Base-by-base conservation (phyloP, 495 filamentous ascomycete genomes). In the Xylaria scruposa region DNA sequence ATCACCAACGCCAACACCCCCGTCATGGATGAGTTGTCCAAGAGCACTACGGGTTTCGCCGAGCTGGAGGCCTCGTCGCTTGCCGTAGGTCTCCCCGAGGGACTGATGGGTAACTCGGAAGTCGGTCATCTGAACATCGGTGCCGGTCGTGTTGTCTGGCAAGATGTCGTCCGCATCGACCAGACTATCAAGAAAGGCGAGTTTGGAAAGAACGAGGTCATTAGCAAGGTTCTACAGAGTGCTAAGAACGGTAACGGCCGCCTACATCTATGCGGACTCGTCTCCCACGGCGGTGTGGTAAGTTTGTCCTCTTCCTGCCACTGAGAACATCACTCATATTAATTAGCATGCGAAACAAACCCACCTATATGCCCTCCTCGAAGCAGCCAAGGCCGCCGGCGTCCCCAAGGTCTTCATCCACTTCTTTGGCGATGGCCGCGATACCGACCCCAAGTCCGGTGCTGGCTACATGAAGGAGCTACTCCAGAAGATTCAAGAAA, bases 41-140 rank as follows among this genome's bases (percentile, higher is more conserved):
- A 90, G 80, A 91, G 88, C 29, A 85, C 91, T 13, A 90, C 93
- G 76, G 93, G 93, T 44, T 97, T 90, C 81, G 91, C 94, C 73
- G 90, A 94, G 81, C 90, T 99, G 70, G 96, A 98, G 72, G 96
- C 96, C 61, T 98, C 95, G 10, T 98, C 97, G 2, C 89, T 97
- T 24, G 97, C 96, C 42, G 96, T 99, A 54, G 96, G 96, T 54
- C 86, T 99, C 56, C 96, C 96, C 24, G 95, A 99, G 79, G 96
- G 96, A 49, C 86, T 99, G 71, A 99, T 99, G 96, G 96, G 96
- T 46, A 99, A 99, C 85, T 96, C 93, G 79, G 96, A 99, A 82
- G 96, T 99, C 75, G 96, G 96, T 47, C 96, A 99, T 83, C 82
- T 99, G 83, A 99, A 99, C 86, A 98, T 99, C 82, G 96, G 96